These are phyloP conservation scores for Phalaenopsis aphrodite DNA, from an alignment of 106 monocot species.

Conservation along the genomic window DNA sequence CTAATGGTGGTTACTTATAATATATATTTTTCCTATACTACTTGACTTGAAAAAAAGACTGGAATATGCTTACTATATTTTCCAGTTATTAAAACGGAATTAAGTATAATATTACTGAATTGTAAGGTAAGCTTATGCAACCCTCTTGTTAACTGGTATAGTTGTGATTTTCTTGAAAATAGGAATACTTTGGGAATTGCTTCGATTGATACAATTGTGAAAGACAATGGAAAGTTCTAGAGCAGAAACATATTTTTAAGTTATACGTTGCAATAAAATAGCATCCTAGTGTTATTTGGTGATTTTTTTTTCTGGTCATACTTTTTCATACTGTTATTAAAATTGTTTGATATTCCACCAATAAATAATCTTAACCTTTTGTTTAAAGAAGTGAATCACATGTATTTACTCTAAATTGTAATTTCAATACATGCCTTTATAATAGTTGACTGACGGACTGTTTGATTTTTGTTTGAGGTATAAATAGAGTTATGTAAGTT, in stretches of 20 bases:
- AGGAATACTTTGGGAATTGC: not conserved
- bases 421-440: no score
- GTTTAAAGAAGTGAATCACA: no score
- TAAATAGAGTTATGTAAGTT: no score
- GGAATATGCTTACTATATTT: not conserved
- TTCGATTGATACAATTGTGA: not conserved
- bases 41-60: not conserved
- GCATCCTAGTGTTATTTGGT: not conserved
- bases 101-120: not conserved
- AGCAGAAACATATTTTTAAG: not conserved
- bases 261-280: not conserved
- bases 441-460: no score
- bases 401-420: no score
- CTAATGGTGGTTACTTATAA: not conserved
- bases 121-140: not conserved
- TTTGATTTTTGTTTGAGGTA: no score
- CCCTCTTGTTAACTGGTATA: not conserved
- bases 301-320: not conserved
- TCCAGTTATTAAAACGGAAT: not conserved
- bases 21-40: not conserved
- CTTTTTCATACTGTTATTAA: not conserved
- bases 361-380: no score
- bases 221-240: not conserved
- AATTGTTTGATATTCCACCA: no score
- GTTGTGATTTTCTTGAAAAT: not conserved